Evolutionary conservation across 2,329 filamentous ascomycete species (phyloP).

Genomic region (Penicillium sp.): DNA sequence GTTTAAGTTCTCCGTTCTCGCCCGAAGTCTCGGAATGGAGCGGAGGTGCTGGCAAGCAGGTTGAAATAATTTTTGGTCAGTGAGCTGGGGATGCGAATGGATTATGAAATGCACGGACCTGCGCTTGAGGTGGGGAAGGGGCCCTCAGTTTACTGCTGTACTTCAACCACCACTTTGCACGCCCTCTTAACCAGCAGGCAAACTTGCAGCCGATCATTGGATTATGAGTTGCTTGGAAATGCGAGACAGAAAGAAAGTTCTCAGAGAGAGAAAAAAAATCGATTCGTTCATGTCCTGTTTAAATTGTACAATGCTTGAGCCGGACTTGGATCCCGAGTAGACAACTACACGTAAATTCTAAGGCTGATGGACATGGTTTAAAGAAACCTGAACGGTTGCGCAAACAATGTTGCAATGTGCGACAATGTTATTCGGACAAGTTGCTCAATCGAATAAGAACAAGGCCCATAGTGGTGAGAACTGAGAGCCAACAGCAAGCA

Average conservation of each 20-base stretch:
- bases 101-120: conserved; percentile 1
- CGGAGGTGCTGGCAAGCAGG: background rate
- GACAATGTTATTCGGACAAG: background rate
- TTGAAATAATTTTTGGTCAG: background rate
- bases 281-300: conserved; percentile 1
- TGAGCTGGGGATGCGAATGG: background rate
- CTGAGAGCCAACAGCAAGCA: background rate
- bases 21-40: background rate
- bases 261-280: conserved; percentile 1
- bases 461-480: background rate
- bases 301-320: background rate
- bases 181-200: background rate
- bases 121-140: background rate
- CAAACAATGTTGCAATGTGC: too few species aligned
- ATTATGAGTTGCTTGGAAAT: background rate
- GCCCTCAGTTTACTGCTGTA: conserved; percentile 1
- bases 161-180: background rate
- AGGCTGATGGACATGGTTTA: background rate
- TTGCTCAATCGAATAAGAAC: too few species aligned
- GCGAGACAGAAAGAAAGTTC: conserved; percentile 1
- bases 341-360: conserved; percentile 1
- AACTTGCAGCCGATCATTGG: background rate
- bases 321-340: conserved; percentile 2
- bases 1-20: background rate
- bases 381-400: background rate